Percentiles rank a stretch among this genome's conserved stretches.
These are phyloP conservation scores for Tricholoma saponaceum DNA, from an alignment of 768 basidiomycete species.

Conservation along the genomic window DNA sequence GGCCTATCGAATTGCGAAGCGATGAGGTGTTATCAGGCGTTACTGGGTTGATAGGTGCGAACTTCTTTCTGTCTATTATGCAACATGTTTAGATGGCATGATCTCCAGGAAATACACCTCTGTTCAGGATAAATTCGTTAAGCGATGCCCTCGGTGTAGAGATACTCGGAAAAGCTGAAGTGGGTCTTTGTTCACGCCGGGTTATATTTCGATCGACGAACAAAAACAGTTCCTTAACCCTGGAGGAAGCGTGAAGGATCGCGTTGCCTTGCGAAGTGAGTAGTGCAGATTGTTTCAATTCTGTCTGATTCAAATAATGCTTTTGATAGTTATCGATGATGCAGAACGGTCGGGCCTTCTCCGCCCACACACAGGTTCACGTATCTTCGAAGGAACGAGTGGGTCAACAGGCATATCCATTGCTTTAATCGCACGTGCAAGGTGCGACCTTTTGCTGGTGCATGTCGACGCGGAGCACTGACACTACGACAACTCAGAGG, in stretches of 20 bases:
- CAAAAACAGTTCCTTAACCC: conserved; percentile 82
- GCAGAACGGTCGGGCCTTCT: conserved; percentile 83
- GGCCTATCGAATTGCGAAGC: conserved; percentile 68
- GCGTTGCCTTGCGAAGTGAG: conserved; percentile 90
- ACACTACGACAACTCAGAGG: conserved; percentile 48
- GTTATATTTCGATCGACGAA: background rate
- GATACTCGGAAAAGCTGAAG: conserved; percentile 95
- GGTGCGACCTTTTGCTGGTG: conserved; percentile 38
- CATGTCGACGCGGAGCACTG: background rate
- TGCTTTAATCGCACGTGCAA: conserved; percentile 86
- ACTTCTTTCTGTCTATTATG: background rate
- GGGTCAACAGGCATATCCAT: conserved; percentile 96
- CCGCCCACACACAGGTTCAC: conserved; percentile 81
- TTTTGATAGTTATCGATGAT: conserved; percentile 79
- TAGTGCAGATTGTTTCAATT: background rate
- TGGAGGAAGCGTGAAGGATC: conserved; percentile 96
- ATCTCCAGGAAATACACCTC: conserved; percentile 82
- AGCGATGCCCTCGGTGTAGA: conserved; percentile 91
- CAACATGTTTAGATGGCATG: background rate
- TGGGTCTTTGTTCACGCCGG: conserved; percentile 23
- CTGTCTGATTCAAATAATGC: background rate
- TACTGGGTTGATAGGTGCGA: conserved; percentile 77
- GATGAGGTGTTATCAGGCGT: conserved; percentile 82
- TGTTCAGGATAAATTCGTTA: conserved; percentile 86
- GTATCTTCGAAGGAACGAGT: conserved; percentile 96